Evolutionary conservation across 2,329 filamentous ascomycete species (phyloP), one percentile per base, ranked within the genome.

Genomic region (Botrytis deweyae): DNA sequence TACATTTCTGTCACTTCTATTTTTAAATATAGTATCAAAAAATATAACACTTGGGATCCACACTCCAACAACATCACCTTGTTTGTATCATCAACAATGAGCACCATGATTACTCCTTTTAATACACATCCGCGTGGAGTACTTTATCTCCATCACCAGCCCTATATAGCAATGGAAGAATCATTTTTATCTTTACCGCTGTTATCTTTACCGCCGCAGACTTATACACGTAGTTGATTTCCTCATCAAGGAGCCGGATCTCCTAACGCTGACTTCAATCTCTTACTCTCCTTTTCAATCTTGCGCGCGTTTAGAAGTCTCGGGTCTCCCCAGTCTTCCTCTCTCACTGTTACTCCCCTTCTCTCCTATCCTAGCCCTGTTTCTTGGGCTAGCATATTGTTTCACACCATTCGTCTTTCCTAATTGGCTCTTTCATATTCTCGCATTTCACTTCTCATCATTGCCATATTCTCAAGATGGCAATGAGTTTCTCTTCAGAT

Each of bases 381-480:
- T 58, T 25, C 49, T 58, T 7, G 16, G 66, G 49, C 66, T 69
- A 58, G 66, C n/a, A 69, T 69, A 42, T 29, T 20, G 52, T 44
- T 33, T 67, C 70, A 67, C 38, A 58, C 14, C 36, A 40, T 44
- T 42, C n/a, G 10, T 44, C 38, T 67, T n/a, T 20, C 14, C 10
- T 18, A 16, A 29, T 22, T 14, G 58, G 61, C 29, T 61, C 46
- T 62, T 62, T 62, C 67, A 36, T 25, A 20, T 62, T 59, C 29
- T 70, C 67, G n/a, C n/a, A 40, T 55, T 36, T 42, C 25, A 29
- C 33, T 42, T 61, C 38, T 46, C 36, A 55, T 33, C 66, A 59
- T 69, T 69, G 66, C 49, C 66, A 69, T 69, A 69, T 69, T 69
- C 66, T 69, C 61, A 72, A 69, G 71, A 72, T 69, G 71, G 49